Percentiles rank a stretch among this genome's conserved stretches.
These are phyloP conservation scores for Leptographium lundbergii DNA, from an alignment of 2,329 filamentous ascomycete genomes.

Conservation along the genomic window DNA sequence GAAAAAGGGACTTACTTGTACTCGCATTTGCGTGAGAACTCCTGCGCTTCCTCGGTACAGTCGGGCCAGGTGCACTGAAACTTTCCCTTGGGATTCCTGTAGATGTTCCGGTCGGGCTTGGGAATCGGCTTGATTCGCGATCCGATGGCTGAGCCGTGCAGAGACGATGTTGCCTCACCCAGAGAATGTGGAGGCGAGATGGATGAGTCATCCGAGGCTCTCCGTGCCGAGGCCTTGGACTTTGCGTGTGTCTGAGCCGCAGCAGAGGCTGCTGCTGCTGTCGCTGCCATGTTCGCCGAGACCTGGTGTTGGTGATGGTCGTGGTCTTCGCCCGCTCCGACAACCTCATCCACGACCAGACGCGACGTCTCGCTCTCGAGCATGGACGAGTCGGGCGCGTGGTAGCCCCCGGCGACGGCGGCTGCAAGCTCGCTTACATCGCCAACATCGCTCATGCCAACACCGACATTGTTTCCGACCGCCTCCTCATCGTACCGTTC, in stretches of 20 bases:
- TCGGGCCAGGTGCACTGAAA: constrained; percentile 61
- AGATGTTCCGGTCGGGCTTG: constrained; percentile 44
- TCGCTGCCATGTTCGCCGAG: constrained; percentile 9
- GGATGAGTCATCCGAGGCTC: constrained; percentile 2
- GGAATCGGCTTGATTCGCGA: constrained; percentile 39
- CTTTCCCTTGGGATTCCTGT: constrained; percentile 58
- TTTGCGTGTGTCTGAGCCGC: background rate
- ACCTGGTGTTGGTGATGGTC: background rate
- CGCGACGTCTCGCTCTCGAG: constrained; percentile 10
- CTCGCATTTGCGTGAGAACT: constrained; percentile 76
- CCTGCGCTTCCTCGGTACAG: constrained; percentile 51
- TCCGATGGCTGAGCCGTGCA: background rate
- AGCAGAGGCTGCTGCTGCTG: constrained; percentile 4
- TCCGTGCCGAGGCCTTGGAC: background rate
- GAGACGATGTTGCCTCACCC: background rate
- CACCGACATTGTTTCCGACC: constrained; percentile 5
- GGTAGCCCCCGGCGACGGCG: constrained; percentile 10
- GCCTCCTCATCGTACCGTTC: constrained; percentile 10
- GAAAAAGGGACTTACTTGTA: constrained; percentile 65
- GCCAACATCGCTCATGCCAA: constrained; percentile 7
- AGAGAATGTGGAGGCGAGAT: background rate
- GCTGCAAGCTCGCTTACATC: constrained; percentile 11
- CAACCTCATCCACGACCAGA: constrained; percentile 5
- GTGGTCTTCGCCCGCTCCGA: background rate
- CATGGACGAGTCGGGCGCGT: constrained; percentile 8